Evolutionary conservation across 2,329 filamentous ascomycete species (phyloP).

Genomic region (Zalaria sp.): DNA sequence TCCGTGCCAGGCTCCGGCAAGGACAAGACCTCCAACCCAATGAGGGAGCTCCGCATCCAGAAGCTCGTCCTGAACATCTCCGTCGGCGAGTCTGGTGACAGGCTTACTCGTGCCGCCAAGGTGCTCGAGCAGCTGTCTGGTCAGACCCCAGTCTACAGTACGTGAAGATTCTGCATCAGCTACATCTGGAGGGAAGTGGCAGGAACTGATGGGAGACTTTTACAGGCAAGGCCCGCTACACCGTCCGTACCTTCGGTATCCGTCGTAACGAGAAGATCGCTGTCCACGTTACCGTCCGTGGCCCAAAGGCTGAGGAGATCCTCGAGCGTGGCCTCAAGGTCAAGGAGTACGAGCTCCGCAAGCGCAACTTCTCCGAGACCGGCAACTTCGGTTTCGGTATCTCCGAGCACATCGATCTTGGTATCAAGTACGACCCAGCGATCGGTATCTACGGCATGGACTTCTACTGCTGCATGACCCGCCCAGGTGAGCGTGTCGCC

Average conservation of each 20-base stretch:
- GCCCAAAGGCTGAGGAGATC: constrained; percentile 98
- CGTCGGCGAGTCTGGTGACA: constrained; percentile 99
- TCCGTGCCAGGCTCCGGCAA: constrained; percentile 15
- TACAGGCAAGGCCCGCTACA: constrained; percentile 97
- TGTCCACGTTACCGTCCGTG: constrained; percentile 98
- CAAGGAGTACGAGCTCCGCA: constrained; percentile 99
- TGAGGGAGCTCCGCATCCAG: constrained; percentile 99
- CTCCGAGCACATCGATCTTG: constrained; percentile 99
- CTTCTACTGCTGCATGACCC: constrained; percentile 99
- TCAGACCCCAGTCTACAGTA: constrained; percentile 99
- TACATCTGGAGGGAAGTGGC: too few relatives aligned
- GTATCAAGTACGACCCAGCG: constrained; percentile 98
- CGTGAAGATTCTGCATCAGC: constrained; percentile 18
- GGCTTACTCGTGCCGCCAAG: constrained; percentile 98
- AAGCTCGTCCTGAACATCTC: constrained; percentile 99
- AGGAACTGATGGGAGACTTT: too few relatives aligned
- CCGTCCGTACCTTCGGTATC: constrained; percentile 99
- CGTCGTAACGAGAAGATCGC: constrained; percentile 99
- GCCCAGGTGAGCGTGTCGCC: constrained; percentile 93
- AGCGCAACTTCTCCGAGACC: constrained; percentile 99
- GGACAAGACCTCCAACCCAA: constrained; percentile 86
- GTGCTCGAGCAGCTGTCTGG: constrained; percentile 98
- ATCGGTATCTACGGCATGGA: constrained; percentile 99
- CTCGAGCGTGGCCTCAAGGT: constrained; percentile 99
- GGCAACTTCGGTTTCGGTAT: constrained; percentile 99